A percentile compares a stretch with the other conserved stretches of the same genome.
These are phyloP conservation scores for Knoxia roxburghii DNA, from an alignment of 257 asterid genomes.

Conservation along the genomic window DNA sequence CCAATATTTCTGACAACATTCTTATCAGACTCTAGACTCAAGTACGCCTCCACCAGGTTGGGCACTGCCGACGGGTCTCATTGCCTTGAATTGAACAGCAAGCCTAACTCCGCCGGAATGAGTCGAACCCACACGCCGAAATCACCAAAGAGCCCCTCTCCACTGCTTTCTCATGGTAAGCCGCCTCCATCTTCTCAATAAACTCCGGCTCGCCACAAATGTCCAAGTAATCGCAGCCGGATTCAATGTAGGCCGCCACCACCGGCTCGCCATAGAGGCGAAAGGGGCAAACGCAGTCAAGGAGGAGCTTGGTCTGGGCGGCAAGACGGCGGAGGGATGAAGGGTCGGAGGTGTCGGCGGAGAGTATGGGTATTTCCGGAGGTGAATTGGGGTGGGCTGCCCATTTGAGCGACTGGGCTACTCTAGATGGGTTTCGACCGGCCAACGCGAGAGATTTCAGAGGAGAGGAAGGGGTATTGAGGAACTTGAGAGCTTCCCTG, in stretches of 20 bases:
- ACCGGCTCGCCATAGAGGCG: conserved; percentile 81
- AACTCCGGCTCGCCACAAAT: conserved; percentile 89
- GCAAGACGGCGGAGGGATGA: conserved; percentile 56
- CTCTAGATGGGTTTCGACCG: conserved; percentile 58
- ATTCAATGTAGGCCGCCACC: conserved; percentile 61
- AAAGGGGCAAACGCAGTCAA: conserved; percentile 85
- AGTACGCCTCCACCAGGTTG: conserved; percentile 71
- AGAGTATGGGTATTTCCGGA: conserved; percentile 57
- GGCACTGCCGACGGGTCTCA: conserved; percentile 55
- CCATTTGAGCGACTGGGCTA: conserved; percentile 70
- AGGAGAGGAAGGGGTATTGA: conserved; percentile 58
- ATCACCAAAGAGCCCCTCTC: conserved; percentile 59
- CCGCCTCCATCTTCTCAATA: conserved; percentile 75
- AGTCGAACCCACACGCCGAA: conserved; percentile 88
- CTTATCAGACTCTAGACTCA: conserved; percentile 74
- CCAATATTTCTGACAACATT: conserved; percentile 58
- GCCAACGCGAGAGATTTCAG: conserved; percentile 69
- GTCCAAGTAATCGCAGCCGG: conserved; percentile 82
- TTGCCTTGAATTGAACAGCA: conserved; percentile 54
- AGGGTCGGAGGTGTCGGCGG: conserved; percentile 67
- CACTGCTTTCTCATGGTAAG: conserved; percentile 53
- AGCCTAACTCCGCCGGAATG: conserved; percentile 85
- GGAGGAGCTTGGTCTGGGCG: conserved; percentile 47
- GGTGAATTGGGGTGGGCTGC: conserved; percentile 46
- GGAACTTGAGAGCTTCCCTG: conserved; percentile 82